These are phyloP conservation scores for Capsicum chinense DNA, from an alignment of 257 asterid genomes.

Conservation along the genomic window DNA sequence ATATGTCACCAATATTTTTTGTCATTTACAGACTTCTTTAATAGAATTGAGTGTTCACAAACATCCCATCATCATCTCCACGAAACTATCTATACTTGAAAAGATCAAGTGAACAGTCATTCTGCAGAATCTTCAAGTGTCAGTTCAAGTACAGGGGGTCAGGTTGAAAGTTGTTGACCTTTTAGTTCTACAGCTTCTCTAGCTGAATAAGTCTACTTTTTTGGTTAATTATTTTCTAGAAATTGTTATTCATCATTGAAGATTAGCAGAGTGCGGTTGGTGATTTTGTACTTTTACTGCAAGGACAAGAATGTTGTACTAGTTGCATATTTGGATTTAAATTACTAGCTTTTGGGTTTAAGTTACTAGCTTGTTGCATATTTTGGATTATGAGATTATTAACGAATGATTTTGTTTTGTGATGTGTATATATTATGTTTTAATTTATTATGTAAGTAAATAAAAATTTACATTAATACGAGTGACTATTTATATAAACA, in stretches of 20 bases:
- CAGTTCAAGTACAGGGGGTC: constrained; percentile 71
- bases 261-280: not conserved
- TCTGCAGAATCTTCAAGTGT: constrained; percentile 93
- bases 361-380: too few relatives aligned
- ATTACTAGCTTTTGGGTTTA: too few relatives aligned
- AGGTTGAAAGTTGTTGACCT: constrained; percentile 69
- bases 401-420: too few relatives aligned
- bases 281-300: not conserved
- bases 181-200: constrained; percentile 2
- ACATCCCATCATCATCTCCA: constrained; percentile 35
- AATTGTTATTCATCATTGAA: not conserved
- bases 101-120: constrained; percentile 45
- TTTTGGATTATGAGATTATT: too few relatives aligned
- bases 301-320: not conserved
- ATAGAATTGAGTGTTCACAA: constrained; percentile 27
- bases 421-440: too few relatives aligned
- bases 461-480: too few relatives aligned
- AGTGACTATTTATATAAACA: too few relatives aligned
- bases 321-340: too few relatives aligned
- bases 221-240: constrained; percentile 12
- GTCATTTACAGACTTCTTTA: constrained; percentile 33
- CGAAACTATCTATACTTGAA: constrained; percentile 40
- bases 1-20: not conserved
- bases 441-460: too few relatives aligned
- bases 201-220: constrained; percentile 23